Evolutionary conservation across 805 yeast genomes (phyloP), one percentile per base, ranked within the genome.

Genomic region (Schwanniomyces polymorphus): DNA sequence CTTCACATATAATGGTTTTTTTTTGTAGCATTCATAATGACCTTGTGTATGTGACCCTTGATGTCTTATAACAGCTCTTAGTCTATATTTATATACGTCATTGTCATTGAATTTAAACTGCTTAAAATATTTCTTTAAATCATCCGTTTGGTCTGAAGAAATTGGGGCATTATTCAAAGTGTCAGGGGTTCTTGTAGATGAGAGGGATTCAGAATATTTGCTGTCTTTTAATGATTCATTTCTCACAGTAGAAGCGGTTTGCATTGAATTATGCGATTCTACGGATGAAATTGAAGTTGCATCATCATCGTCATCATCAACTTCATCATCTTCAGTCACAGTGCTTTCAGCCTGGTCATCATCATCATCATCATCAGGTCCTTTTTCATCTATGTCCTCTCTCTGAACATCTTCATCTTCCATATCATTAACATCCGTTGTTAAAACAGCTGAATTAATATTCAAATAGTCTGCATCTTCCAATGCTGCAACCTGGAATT

Each of bases 1-100:
- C 50, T 76, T 80, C 44, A 73, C 81, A 46, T 75, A 77, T 3
- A 77, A 62, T 2, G 94, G 92, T 60, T 91, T 91, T 41, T 82
- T 82, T 51, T 87, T 84, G 61, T 82, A 89, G 57, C 97, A 88
- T 58, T 91, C 96, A 61, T 91, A 91, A 60, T 91, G 98, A 1
- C 98, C 98, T 38, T 82, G 80, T 17, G 84, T 78, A 64, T 91
- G 97, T 1, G 92, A 83, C 0, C 99, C 99, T 40, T 84, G 81
- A 62, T 94, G 98, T 53, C 91, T 79, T 16, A 94, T 82, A 51
- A 89, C 70, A 0, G 97, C 86, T 51, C 77, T 79, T 31, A 94
- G 72, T 49, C 72, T 71, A 62, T 88, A 91, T 35, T 69, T 75
- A 49, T 65, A 70, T 28, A 60, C 61, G 51, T 70, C 74, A 47